Percentiles rank a stretch among this genome's conserved stretches.
These are phyloP conservation scores for Vachellia pachyceras DNA, from an alignment of 306 rosid species.

Conservation along the genomic window DNA sequence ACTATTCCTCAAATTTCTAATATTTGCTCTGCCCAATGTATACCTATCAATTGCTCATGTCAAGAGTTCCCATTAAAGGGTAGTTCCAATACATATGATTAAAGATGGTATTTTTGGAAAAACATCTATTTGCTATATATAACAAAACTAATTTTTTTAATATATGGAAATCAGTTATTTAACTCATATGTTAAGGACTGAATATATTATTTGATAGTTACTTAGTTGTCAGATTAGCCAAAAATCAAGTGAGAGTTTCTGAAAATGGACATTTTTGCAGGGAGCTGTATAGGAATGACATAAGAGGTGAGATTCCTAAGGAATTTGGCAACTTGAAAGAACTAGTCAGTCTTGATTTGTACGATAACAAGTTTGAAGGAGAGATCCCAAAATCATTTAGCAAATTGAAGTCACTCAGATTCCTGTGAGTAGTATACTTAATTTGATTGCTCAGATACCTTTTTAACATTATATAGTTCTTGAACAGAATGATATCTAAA, in stretches of 20 bases:
- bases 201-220: no score
- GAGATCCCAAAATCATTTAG: conserved; percentile 79
- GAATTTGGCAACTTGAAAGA: conserved; percentile 74
- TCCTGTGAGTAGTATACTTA: conserved; percentile 63
- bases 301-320: conserved; percentile 75
- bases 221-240: neutral
- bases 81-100: no score
- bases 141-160: no score
- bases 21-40: no score
- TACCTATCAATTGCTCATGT: no score
- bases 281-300: conserved; percentile 84
- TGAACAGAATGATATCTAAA: conserved; percentile 26
- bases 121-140: no score
- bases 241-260: conserved; percentile 32
- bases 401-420: conserved; percentile 84
- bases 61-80: no score
- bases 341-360: conserved; percentile 91
- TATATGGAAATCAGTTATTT: no score
- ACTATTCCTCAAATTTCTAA: no score
- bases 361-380: conserved; percentile 79
- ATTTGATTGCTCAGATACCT: conserved; percentile 25
- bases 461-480: neutral
- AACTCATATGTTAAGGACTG: no score
- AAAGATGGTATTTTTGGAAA: no score
- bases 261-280: conserved; percentile 52